A percentile compares a stretch with the other conserved stretches of the same genome.
These are phyloP conservation scores for Beauveria varroae DNA, from an alignment of 2,329 filamentous ascomycete species.

Conservation along the genomic window DNA sequence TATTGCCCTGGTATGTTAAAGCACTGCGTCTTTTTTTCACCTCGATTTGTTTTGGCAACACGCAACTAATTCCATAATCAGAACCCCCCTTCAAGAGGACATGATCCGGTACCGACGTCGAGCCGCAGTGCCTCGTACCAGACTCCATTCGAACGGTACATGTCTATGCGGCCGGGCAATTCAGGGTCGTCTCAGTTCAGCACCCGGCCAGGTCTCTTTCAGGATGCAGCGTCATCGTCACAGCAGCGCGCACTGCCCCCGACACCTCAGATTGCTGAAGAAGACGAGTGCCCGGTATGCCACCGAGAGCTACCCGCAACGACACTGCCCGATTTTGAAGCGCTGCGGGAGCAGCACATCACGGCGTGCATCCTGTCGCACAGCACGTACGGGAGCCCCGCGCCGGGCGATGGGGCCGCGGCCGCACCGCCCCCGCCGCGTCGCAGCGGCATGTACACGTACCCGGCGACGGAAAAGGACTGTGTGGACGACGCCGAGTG, in stretches of 20 bases:
- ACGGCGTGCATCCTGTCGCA: conserved; percentile 48
- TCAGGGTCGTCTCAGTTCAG: conserved; percentile 24
- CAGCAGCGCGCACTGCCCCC: conserved; percentile 32
- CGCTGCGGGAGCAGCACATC: conserved; percentile 51
- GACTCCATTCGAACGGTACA: conserved; percentile 31
- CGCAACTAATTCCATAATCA: not conserved
- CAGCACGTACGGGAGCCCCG: conserved; percentile 39
- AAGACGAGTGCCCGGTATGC: conserved; percentile 75
- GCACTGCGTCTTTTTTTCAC: not conserved
- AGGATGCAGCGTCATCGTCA: conserved; percentile 27
- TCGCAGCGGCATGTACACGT: conserved; percentile 55
- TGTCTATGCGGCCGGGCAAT: conserved; percentile 28
- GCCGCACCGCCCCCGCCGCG: conserved; percentile 29
- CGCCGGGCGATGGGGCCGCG: conserved; percentile 18
- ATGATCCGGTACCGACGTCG: conserved; percentile 9
- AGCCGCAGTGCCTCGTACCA: conserved; percentile 24
- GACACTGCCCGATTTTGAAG: conserved; percentile 44
- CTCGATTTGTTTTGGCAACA: not conserved
- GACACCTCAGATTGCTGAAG: conserved; percentile 53
- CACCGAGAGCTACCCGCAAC: conserved; percentile 60
- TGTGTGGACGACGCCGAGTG: conserved; percentile 61
- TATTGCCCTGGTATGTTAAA: conserved; percentile 40
- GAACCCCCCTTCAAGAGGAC: not conserved
- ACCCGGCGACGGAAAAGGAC: conserved; percentile 59
- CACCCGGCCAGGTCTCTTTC: conserved; percentile 24